Evolutionary conservation across 768 basidiomycete genomes (phyloP), one percentile per base, ranked within the genome.

Genomic region (Leucogyrophana mollusca): DNA sequence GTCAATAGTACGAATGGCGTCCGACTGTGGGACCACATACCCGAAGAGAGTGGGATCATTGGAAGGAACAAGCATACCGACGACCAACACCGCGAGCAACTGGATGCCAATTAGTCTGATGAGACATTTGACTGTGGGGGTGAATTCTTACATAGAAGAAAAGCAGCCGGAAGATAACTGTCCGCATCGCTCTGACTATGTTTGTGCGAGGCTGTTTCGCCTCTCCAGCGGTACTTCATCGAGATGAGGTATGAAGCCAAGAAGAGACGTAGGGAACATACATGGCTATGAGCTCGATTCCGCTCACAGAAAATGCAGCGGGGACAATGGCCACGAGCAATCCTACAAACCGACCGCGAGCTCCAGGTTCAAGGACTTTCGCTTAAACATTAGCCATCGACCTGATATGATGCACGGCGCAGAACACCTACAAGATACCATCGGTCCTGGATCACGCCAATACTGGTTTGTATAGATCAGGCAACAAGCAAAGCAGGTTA

Each of bases 101-200:
- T 60, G 38, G 43, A 17, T 21, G 18, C n/a, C 8, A 10, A 41
- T 49, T 16, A 51, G 17, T 14, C 18, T 36, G n/a, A 14, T 32
- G 9, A 18, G n/a, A n/a, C 85, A 85, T 40, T 85, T 68, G 50
- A 88, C 78, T 82, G 27, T 16, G 32, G 7, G 35, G 24, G 16
- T 43, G n/a, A n/a, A n/a, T n/a, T n/a, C 51, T 37, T 21, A 79
- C 77, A 54, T 90, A 90, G 74, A 90, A 90, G 23, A 88, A 52
- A 9, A 87, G 51, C 55, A 95, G 85, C 51, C 92, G 83, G 68
- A 80, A 88, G 63, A 90, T 88, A 4, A 93, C 88, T 17, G 85
- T 74, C 30, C 77, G 73, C 41, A 90, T 81, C 18, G 89, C 88
- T 58, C 82, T 87, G 18, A 80, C 71, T 52, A 94, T 87, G 56